A percentile compares a stretch with the other conserved stretches of the same genome.
Conservation (phyloP, 78 protist genomes). For the Anaeramoeba flamelloides region DNA sequence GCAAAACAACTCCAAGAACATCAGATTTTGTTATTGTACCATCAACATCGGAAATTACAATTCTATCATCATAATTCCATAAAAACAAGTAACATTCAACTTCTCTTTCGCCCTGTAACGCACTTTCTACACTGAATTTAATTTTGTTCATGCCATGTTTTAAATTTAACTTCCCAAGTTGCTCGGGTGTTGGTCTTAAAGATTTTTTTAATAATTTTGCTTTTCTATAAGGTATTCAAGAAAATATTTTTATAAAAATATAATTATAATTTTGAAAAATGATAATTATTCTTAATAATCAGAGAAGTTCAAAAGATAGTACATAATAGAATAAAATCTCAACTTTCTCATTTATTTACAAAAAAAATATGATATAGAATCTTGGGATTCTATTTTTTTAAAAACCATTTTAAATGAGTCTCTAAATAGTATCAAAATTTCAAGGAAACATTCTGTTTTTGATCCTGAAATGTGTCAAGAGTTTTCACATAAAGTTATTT, state of each 20-base stretch:
- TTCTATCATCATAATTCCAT: neutral
- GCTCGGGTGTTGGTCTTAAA: neutral
- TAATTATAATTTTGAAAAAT: no score
- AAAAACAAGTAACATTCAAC: neutral
- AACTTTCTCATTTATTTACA: no score
- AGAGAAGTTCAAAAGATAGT: no score
- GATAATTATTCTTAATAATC: no score
- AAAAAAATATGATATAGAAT: no score
- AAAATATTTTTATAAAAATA: neutral
- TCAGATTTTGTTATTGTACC: constrained; percentile 2
- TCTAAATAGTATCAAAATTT: no score
- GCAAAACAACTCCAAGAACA: neutral
- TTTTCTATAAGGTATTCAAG: neutral
- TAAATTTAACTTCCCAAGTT: neutral
- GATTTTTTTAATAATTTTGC: neutral
- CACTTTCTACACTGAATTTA: neutral
- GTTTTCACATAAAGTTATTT: no score
- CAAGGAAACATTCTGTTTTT: no score
- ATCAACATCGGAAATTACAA: neutral
- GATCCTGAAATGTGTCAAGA: no score
- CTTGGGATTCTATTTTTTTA: no score
- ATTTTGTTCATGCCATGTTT: neutral
- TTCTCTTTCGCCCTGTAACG: neutral
- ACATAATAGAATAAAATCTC: no score
- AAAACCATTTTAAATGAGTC: no score